These are phyloP conservation scores for Jatropha curcas DNA, from an alignment of 345 rosid genomes.

Conservation along the genomic window DNA sequence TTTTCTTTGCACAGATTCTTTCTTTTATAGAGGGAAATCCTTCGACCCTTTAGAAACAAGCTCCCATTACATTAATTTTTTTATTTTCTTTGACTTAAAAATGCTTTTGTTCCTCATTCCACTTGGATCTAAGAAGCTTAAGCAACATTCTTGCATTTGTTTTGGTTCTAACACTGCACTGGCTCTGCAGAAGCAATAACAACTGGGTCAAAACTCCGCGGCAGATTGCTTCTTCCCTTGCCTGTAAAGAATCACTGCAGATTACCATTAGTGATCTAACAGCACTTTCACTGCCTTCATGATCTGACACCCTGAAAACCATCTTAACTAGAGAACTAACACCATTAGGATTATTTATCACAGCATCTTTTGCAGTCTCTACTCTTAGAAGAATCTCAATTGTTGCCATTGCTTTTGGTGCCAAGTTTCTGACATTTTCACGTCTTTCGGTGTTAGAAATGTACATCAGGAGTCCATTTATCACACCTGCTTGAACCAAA, in stretches of 20 bases:
- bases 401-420: slow-evolving; percentile 37
- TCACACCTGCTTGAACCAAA: slow-evolving; percentile 35
- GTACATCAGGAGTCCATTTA: slow-evolving; percentile 36
- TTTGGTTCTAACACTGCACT: slow-evolving; percentile 52
- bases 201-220: slow-evolving; percentile 50
- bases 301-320: slow-evolving; percentile 64
- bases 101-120: slow-evolving; percentile 25
- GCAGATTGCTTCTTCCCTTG: slow-evolving; percentile 49
- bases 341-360: slow-evolving; percentile 39
- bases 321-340: slow-evolving; percentile 43
- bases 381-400: slow-evolving; percentile 41
- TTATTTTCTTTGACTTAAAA: background rate
- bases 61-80: background rate
- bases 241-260: slow-evolving; percentile 44
- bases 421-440: slow-evolving; percentile 22
- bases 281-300: slow-evolving; percentile 59
- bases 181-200: slow-evolving; percentile 62
- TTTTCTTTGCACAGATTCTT: slow-evolving; percentile 3
- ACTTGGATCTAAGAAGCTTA: slow-evolving; percentile 52
- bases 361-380: slow-evolving; percentile 36
- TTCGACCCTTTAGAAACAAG: background rate
- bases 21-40: background rate
- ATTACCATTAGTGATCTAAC: slow-evolving; percentile 40
- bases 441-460: slow-evolving; percentile 31
- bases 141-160: slow-evolving; percentile 49